Evolutionary conservation across 2,329 filamentous ascomycete species (phyloP).

Genomic region (Cytospora paraplurivora): DNA sequence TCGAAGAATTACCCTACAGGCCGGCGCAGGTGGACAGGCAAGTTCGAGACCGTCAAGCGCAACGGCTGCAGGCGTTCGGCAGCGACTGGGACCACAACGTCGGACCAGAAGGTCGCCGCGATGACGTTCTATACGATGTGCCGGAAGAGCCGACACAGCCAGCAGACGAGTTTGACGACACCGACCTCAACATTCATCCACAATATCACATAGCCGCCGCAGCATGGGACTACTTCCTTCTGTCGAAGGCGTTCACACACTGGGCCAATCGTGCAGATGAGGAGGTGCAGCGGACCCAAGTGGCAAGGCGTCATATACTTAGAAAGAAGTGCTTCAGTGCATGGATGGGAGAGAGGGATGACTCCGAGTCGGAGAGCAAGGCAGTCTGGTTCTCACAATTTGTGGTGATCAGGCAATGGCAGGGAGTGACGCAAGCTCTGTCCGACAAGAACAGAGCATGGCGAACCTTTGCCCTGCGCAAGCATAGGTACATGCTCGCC

Average conservation of each 20-base stretch:
- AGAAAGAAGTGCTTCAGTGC: slow-evolving; percentile 68
- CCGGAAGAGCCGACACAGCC: slow-evolving; percentile 26
- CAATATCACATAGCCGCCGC: slow-evolving; percentile 50
- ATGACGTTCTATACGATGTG: slow-evolving; percentile 21
- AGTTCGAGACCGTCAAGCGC: slow-evolving; percentile 9
- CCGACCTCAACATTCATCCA: slow-evolving; percentile 21
- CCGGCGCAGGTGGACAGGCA: slow-evolving; percentile 12
- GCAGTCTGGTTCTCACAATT: slow-evolving; percentile 41
- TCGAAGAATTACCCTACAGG: slow-evolving; percentile 22
- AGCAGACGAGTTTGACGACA: slow-evolving; percentile 45
- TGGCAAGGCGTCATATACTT: slow-evolving; percentile 71
- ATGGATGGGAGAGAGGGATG: slow-evolving; percentile 57
- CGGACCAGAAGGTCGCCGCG: slow-evolving; percentile 37
- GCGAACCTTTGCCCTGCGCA: slow-evolving; percentile 35
- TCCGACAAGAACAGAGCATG: slow-evolving; percentile 31
- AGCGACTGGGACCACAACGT: slow-evolving; percentile 14
- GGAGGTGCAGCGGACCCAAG: slow-evolving; percentile 65
- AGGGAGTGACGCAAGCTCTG: slow-evolving; percentile 28
- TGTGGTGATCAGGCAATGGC: slow-evolving; percentile 37
- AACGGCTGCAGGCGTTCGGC: slow-evolving; percentile 11
- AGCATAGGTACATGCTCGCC: slow-evolving; percentile 36
- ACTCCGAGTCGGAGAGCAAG: slow-evolving; percentile 56
- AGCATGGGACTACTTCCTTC: slow-evolving; percentile 63
- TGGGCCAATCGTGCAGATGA: slow-evolving; percentile 70
- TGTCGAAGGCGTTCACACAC: slow-evolving; percentile 65